Conservation (phyloP, 495 filamentous ascomycete species). For the Astrothelium macrocarpum region DNA sequence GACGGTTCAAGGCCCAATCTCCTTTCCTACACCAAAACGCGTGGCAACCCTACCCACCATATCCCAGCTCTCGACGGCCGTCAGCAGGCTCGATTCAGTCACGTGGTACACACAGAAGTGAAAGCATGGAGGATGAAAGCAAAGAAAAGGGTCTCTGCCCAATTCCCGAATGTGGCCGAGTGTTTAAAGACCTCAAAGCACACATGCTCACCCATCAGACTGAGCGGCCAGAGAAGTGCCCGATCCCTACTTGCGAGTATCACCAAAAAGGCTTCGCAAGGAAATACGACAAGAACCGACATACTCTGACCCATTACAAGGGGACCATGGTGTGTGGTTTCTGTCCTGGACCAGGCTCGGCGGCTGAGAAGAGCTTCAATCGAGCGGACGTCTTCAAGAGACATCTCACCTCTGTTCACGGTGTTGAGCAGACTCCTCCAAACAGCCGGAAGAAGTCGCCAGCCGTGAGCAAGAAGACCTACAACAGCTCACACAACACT, state of each 20-base stretch:
- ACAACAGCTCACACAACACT: slow-evolving; percentile 38
- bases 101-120: slow-evolving; percentile 43
- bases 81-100: slow-evolving; percentile 50
- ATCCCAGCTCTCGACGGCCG: slow-evolving; percentile 40
- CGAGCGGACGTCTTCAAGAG: slow-evolving; percentile 98
- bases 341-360: slow-evolving; percentile 83
- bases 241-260: slow-evolving; percentile 88
- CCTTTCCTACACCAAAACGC: slow-evolving; percentile 31
- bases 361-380: slow-evolving; percentile 97
- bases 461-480: slow-evolving; percentile 41
- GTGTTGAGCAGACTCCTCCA: slow-evolving; percentile 89
- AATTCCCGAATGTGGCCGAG: slow-evolving; percentile 71
- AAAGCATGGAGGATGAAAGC: slow-evolving; percentile 48
- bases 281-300: slow-evolving; percentile 98
- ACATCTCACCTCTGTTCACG: slow-evolving; percentile 86
- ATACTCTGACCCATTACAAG: slow-evolving; percentile 97
- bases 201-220: slow-evolving; percentile 95
- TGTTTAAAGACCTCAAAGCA: slow-evolving; percentile 91
- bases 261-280: slow-evolving; percentile 91
- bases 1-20: slow-evolving; percentile 27
- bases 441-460: slow-evolving; percentile 86
- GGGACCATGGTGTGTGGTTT: slow-evolving; percentile 99
- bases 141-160: slow-evolving; percentile 68
- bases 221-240: slow-evolving; percentile 93
- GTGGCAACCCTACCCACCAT: slow-evolving; percentile 33